phyloP scores from a whole-genome alignment of 495 filamentous ascomycete genomes.

The Friedmanniomyces endolithicus region DNA sequence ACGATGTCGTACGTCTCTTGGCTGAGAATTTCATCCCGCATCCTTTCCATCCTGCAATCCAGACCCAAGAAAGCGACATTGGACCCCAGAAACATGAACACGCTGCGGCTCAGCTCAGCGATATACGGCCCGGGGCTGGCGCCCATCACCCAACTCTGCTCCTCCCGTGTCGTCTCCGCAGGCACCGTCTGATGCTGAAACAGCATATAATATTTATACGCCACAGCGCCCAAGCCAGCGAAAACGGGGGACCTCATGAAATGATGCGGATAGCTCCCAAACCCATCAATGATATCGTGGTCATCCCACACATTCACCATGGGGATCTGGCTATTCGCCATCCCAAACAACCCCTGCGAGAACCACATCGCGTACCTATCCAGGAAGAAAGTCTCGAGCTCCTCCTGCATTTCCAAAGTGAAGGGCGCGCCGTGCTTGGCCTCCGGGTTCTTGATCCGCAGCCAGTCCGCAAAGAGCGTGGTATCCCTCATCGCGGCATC shows the following conservation, averaged over 20 bases:
- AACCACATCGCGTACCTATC: slow-evolving; percentile 84
- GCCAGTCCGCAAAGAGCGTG: slow-evolving; percentile 65
- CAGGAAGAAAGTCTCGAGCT: slow-evolving; percentile 77
- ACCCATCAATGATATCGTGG: slow-evolving; percentile 96
- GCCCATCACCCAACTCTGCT: slow-evolving; percentile 87
- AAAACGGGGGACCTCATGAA: slow-evolving; percentile 91
- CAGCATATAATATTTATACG: slow-evolving; percentile 96
- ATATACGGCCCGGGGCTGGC: slow-evolving; percentile 78
- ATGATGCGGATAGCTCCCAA: slow-evolving; percentile 79
- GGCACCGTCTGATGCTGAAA: slow-evolving; percentile 90
- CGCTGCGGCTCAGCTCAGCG: slow-evolving; percentile 64
- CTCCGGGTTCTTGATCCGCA: slow-evolving; percentile 62
- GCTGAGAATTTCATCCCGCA: slow-evolving; percentile 65
- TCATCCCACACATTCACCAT: slow-evolving; percentile 99
- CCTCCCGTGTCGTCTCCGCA: slow-evolving; percentile 63
- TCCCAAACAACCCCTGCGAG: slow-evolving; percentile 82
- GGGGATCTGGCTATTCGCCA: slow-evolving; percentile 88
- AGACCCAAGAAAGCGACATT: slow-evolving; percentile 72
- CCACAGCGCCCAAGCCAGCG: slow-evolving; percentile 73
- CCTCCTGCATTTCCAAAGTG: slow-evolving; percentile 62
- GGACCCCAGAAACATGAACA: slow-evolving; percentile 73
- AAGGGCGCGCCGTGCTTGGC: slow-evolving; percentile 67
- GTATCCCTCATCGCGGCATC: slow-evolving; percentile 67
- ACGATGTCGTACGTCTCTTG: slow-evolving; percentile 70
- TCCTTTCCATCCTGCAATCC: slow-evolving; percentile 84